A percentile compares a stretch with the other conserved stretches of the same genome.
These are phyloP conservation scores for Alternaria hordeiaustralica DNA, from an alignment of 2,329 filamentous ascomycete genomes.

Conservation along the genomic window DNA sequence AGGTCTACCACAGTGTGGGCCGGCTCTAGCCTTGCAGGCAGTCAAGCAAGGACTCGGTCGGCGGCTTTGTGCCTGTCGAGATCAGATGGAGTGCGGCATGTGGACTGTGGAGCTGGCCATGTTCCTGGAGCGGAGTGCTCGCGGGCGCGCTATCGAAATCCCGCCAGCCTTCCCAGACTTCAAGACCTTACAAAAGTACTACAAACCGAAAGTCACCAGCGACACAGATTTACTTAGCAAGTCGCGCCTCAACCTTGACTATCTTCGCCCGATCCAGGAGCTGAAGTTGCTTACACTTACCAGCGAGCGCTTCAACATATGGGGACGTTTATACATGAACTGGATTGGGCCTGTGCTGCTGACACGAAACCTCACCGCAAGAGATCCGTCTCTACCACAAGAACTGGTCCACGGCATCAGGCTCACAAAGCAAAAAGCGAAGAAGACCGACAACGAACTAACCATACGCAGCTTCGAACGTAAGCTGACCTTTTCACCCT, in stretches of 20 bases:
- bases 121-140: constrained; percentile 9
- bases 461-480: constrained; percentile 20
- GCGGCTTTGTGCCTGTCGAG: constrained; percentile 31
- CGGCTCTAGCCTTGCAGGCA: constrained; percentile 34
- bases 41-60: constrained; percentile 40
- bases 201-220: constrained; percentile 43
- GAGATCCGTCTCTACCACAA: constrained; percentile 11
- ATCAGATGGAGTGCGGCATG: constrained; percentile 22
- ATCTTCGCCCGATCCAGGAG: constrained; percentile 42
- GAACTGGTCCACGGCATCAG: constrained; percentile 37
- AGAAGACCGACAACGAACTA: constrained; percentile 24
- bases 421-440: constrained; percentile 35
- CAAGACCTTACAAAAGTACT: constrained; percentile 47
- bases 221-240: constrained; percentile 38
- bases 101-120: constrained; percentile 38
- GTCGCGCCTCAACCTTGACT: constrained; percentile 36
- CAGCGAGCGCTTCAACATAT: constrained; percentile 48
- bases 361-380: constrained; percentile 25
- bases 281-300: constrained; percentile 43
- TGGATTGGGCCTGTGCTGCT: constrained; percentile 49
- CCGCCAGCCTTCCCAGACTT: constrained; percentile 28
- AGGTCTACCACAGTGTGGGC: constrained; percentile 49
- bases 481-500: constrained; percentile 49
- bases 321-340: constrained; percentile 47
- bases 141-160: constrained; percentile 11